These are phyloP conservation scores for Solanum neorickii DNA, from an alignment of 257 asterid species.

Conservation along the genomic window DNA sequence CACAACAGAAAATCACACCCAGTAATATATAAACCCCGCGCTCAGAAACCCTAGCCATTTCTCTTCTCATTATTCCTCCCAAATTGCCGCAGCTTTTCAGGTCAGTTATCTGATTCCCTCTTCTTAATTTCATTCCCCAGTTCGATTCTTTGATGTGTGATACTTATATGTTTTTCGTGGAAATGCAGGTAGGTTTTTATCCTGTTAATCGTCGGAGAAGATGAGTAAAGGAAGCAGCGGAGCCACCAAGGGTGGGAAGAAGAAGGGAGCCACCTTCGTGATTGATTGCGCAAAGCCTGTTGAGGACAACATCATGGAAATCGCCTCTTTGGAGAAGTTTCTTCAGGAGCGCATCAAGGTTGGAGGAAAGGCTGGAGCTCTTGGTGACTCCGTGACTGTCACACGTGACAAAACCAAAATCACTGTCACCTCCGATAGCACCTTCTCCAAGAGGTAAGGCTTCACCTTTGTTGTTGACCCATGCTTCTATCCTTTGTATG, in stretches of 20 bases:
- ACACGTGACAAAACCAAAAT: constrained; percentile 34
- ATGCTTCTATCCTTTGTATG: not conserved
- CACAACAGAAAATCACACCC: not conserved
- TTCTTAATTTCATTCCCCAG: not conserved
- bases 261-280: constrained; percentile 30
- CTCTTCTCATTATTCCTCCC: not conserved
- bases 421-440: constrained; percentile 28
- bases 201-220: constrained; percentile 3
- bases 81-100: constrained; percentile 4
- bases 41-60: not conserved
- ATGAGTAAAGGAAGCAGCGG: constrained; percentile 20
- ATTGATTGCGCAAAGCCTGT: constrained; percentile 42
- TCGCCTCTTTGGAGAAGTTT: constrained; percentile 35
- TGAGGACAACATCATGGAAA: constrained; percentile 42
- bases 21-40: not conserved
- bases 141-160: not conserved
- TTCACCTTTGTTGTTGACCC: not conserved
- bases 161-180: not conserved
- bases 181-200: not conserved
- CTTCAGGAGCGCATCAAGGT: constrained; percentile 44
- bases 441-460: constrained; percentile 29
- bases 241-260: constrained; percentile 34
- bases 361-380: constrained; percentile 42
- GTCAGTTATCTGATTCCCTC: not conserved
- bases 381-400: constrained; percentile 33